Percentiles rank a stretch among this genome's conserved stretches.
phyloP scores from a whole-genome alignment of 1,284 basidiomycete species.

The Limonomyces culmigenus region DNA sequence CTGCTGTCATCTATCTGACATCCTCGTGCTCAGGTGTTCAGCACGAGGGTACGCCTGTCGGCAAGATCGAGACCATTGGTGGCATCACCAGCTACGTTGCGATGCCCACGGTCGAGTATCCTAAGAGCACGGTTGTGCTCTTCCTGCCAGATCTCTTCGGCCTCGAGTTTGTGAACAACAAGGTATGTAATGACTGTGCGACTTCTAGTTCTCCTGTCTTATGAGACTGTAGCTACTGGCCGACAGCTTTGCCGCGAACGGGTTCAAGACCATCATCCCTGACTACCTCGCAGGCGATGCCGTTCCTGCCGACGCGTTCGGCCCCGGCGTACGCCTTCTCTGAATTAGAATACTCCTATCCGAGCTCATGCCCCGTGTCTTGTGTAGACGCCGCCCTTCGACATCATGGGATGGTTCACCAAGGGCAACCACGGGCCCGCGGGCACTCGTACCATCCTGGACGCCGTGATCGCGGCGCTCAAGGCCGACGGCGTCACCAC shows the following conservation, averaged over 20 bases:
- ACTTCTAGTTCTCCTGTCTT: neutral
- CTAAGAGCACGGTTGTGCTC: constrained; percentile 39
- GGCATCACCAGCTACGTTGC: constrained; percentile 36
- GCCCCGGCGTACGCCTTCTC: neutral
- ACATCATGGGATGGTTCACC: constrained; percentile 11
- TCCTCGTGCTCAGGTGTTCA: constrained; percentile 23
- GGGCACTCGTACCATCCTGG: constrained; percentile 10
- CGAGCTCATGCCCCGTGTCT: neutral
- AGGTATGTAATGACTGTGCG: constrained; percentile 12
- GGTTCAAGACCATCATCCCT: constrained; percentile 42
- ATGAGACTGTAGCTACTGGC: constrained; percentile 29
- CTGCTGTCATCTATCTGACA: neutral
- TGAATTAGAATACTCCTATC: neutral
- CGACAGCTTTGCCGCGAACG: constrained; percentile 61
- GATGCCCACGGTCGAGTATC: constrained; percentile 26
- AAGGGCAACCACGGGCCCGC: constrained; percentile 10
- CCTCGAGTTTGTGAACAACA: constrained; percentile 32
- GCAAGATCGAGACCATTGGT: constrained; percentile 24
- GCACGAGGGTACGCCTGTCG: constrained; percentile 35
- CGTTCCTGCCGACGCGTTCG: constrained; percentile 19
- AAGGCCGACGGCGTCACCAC: constrained; percentile 14
- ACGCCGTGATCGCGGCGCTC: constrained; percentile 14
- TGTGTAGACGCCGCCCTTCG: constrained; percentile 6
- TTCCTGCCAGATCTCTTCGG: constrained; percentile 53
- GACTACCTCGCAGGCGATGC: constrained; percentile 49